Evolutionary conservation across 169 alveolate species (phyloP), one percentile per base, ranked within the genome.

Genomic region (Plasmodium inui): DNA sequence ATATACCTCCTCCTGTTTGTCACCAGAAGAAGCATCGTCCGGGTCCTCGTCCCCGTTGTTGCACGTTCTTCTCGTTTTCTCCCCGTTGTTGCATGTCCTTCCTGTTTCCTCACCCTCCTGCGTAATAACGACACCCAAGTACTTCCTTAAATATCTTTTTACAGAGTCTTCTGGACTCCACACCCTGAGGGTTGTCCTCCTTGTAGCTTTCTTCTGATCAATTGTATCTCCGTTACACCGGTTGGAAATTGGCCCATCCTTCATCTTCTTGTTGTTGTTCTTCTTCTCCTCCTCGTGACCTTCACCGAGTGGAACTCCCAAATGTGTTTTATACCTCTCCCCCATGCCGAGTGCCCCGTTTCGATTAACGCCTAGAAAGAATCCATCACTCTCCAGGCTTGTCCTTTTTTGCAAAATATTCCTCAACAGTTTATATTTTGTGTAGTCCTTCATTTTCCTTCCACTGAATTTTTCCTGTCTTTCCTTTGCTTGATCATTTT

Each of bases 401-500:
- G 34, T 44, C 57, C 83, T 84, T 70, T 78, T 86, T 55, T 76
- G 76, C 70, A 86, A 74, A 74, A 86, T 86, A 44, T 22, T 76
- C 30, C 70, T 86, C 61, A 86, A 74, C 10, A 57, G 44, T 86
- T 86, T 86, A 41, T 86, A 86, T 70, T 74, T 86, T 76, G 50
- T 76, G 57, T 86, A 86, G 37, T 70, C 30, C 32, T 37, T 71
- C 50, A 39, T 83, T 83, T 83, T 83, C 34, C 37, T 32, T 55
- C 53, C 83, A 28, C 32, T 46, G 30, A 10, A 2, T 53, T 78
- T 46, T 12, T 44, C 32, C 55, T 57, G 30, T 3, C 50, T 37
- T 83, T 37, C 73, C 32, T 19, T 19, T 6, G 28, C n/a, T 4
- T 19, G 50, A 1, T 26, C 55, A 19, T 41, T 37, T 14, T 44